Conservation (phyloP, 2,329 filamentous ascomycete genomes). For the Microascus cirrosus region DNA sequence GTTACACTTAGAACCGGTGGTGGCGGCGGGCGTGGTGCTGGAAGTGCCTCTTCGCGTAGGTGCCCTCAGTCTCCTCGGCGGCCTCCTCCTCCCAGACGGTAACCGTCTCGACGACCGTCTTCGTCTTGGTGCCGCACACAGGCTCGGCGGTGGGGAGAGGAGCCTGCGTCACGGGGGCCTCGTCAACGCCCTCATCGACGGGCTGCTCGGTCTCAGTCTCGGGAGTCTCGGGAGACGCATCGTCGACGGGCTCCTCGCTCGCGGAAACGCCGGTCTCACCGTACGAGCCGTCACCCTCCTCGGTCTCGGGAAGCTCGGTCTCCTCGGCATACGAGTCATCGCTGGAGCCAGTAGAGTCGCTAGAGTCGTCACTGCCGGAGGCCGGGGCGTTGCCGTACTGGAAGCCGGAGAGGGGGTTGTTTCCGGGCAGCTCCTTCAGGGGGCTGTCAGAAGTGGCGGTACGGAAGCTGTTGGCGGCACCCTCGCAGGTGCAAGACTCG, state of each 20-base stretch:
- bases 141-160: conserved; percentile 8
- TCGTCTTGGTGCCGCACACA: conserved; percentile 15
- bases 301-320: neutral
- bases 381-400: conserved; percentile 22
- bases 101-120: conserved; percentile 32
- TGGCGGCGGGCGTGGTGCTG: conserved; percentile 23
- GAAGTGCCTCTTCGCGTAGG: conserved; percentile 12
- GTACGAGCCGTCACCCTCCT: neutral
- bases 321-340: neutral
- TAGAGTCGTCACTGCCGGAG: neutral
- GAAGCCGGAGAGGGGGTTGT: conserved; percentile 43
- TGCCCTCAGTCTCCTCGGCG: neutral
- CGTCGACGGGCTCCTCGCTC: neutral
- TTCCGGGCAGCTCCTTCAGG: conserved; percentile 39
- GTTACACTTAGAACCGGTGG: conserved; percentile 8
- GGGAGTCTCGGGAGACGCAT: neutral
- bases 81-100: conserved; percentile 22
- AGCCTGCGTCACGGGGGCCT: conserved; percentile 1
- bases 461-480: conserved; percentile 30
- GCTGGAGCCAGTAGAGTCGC: neutral
- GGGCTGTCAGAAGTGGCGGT: conserved; percentile 28
- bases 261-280: neutral
- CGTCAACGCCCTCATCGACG: neutral
- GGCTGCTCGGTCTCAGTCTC: neutral
- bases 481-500: conserved; percentile 37